A percentile compares a stretch with the other conserved stretches of the same genome.
phyloP scores from a whole-genome alignment of 164 flowering plant species.

The Vitis vinifera region DNA sequence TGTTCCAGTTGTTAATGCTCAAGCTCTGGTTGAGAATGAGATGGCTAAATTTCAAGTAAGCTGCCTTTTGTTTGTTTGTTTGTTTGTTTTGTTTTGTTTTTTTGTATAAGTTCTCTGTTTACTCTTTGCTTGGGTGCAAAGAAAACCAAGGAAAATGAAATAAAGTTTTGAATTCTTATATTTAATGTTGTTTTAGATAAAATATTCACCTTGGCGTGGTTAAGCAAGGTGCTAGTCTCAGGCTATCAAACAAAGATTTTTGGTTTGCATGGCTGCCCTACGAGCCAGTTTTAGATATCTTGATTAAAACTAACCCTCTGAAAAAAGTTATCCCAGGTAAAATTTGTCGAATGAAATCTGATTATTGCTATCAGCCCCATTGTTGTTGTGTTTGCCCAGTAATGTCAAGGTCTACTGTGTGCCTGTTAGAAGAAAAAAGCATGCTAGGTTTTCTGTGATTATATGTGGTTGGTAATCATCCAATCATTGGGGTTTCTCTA shows the following conservation, averaged over 20 bases:
- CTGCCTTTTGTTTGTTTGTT: background rate
- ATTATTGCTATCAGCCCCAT: background rate
- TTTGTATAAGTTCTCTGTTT: background rate
- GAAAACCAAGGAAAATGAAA: too few species aligned
- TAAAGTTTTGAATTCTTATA: too few species aligned
- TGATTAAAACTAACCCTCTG: too few species aligned
- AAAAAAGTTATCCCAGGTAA: background rate
- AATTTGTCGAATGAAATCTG: background rate
- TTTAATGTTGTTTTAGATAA: too few species aligned
- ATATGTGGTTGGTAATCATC: background rate
- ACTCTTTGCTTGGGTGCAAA: background rate
- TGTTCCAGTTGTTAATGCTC: slow-evolving; percentile 76
- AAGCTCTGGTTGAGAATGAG: slow-evolving; percentile 71
- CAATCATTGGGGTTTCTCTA: too few species aligned
- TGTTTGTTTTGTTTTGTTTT: background rate
- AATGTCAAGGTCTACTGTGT: too few species aligned
- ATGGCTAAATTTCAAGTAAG: slow-evolving; percentile 91
- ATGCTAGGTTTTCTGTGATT: background rate
- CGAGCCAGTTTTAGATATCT: too few species aligned
- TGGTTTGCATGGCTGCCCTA: too few species aligned
- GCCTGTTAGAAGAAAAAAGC: too few species aligned
- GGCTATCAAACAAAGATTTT: too few species aligned
- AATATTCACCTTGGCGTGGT: too few species aligned
- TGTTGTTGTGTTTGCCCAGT: background rate
- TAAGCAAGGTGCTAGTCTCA: too few species aligned